Conservation (phyloP, 306 rosid species). For the Begonia masoniana region DNA sequence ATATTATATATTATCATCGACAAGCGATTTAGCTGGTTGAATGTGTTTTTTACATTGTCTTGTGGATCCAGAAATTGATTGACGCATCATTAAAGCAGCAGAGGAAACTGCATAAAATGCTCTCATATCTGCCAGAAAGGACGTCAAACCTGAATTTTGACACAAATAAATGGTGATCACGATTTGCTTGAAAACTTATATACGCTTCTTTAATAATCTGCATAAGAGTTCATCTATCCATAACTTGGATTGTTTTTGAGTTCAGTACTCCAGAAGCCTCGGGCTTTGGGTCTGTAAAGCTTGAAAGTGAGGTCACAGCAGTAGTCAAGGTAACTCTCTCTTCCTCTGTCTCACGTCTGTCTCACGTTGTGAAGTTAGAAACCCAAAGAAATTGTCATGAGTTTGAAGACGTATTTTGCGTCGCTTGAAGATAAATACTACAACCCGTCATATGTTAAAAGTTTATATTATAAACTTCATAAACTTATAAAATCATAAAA, state of each 20-base stretch:
- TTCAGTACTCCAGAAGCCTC: slow-evolving; percentile 53
- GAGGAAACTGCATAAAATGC: slow-evolving; percentile 68
- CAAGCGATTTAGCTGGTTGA: no score
- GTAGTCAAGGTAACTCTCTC: slow-evolving; percentile 44
- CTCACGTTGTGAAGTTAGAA: neutral
- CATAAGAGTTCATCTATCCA: neutral
- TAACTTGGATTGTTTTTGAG: slow-evolving; percentile 9
- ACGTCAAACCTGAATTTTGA: slow-evolving; percentile 26
- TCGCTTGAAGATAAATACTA: no score
- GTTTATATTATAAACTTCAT: no score
- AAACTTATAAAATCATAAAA: no score
- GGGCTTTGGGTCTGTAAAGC: slow-evolving; percentile 29
- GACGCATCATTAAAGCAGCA: slow-evolving; percentile 60
- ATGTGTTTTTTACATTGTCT: no score
- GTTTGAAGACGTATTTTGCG: no score
- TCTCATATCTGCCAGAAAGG: slow-evolving; percentile 37
- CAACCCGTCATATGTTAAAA: no score
- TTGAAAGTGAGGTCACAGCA: slow-evolving; percentile 39
- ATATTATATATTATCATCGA: no score
- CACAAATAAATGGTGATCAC: slow-evolving; percentile 36
- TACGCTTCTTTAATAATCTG: no score
- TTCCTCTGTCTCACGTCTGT: neutral
- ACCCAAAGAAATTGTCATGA: no score
- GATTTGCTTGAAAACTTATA: no score
- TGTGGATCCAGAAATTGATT: slow-evolving; percentile 48